Conservation (phyloP, 1,284 basidiomycete genomes). For the Stygiomarasmius scandens region DNA sequence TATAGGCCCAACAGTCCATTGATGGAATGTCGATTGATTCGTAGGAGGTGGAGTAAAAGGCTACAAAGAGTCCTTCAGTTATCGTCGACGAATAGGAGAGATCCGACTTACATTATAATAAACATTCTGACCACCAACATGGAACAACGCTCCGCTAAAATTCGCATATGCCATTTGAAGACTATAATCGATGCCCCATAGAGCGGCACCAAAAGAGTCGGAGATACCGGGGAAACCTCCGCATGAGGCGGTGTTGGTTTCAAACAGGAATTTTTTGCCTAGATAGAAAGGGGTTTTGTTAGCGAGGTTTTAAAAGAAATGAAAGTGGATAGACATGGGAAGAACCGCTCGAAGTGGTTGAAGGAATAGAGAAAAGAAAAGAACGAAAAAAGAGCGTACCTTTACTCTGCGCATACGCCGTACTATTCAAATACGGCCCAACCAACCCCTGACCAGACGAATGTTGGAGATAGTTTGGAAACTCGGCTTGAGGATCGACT, state of each 20-base stretch:
- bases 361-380: not conserved
- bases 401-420: constrained; percentile 22
- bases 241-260: constrained; percentile 83
- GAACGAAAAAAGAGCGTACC: constrained; percentile 33
- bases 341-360: too few relatives aligned
- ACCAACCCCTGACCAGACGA: constrained; percentile 48
- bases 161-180: constrained; percentile 64
- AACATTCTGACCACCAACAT: constrained; percentile 69
- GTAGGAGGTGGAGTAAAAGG: constrained; percentile 52
- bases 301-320: too few relatives aligned
- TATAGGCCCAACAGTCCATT: constrained; percentile 68
- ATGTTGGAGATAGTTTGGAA: constrained; percentile 63
- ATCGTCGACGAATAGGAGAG: too few relatives aligned
- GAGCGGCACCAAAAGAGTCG: constrained; percentile 70
- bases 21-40: constrained; percentile 56
- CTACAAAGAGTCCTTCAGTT: too few relatives aligned
- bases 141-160: constrained; percentile 60
- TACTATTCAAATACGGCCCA: constrained; percentile 51
- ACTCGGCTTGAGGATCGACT: constrained; percentile 53
- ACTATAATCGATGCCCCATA: constrained; percentile 73
- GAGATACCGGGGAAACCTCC: constrained; percentile 79
- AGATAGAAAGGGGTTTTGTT: constrained; percentile 11
- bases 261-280: constrained; percentile 67
- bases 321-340: too few relatives aligned
- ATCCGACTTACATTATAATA: constrained; percentile 67